phyloP scores from a whole-genome alignment of 2,329 filamentous ascomycete species.

The Curvularia spicifera region DNA sequence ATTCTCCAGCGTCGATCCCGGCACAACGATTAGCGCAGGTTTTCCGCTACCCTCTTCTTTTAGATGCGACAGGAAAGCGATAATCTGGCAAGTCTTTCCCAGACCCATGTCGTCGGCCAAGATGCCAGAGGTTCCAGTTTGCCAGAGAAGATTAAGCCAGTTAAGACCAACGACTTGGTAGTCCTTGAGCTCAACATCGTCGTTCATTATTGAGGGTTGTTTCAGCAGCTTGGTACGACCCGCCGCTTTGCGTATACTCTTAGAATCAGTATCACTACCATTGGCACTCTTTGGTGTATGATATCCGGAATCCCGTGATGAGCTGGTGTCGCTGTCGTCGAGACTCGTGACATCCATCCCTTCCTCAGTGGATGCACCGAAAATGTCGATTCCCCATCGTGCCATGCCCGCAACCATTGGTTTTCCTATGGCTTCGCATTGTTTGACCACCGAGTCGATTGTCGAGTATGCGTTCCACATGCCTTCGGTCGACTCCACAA shows the following conservation, averaged over 20 bases:
- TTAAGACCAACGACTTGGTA: constrained; percentile 95
- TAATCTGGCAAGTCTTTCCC: constrained; percentile 96
- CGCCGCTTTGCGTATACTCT: constrained; percentile 48
- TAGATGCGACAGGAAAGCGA: constrained; percentile 85
- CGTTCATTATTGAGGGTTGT: constrained; percentile 80
- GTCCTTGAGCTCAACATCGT: constrained; percentile 80
- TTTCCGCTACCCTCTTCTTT: constrained; percentile 72
- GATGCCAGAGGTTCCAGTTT: constrained; percentile 82
- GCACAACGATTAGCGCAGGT: constrained; percentile 85
- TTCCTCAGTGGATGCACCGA: constrained; percentile 64
- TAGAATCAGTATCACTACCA: constrained; percentile 55
- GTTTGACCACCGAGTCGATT: constrained; percentile 79
- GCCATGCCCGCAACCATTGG: constrained; percentile 70
- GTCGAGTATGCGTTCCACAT: constrained; percentile 83
- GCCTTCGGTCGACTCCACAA: constrained; percentile 70
- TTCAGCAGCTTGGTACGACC: constrained; percentile 57
- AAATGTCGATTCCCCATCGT: constrained; percentile 71
- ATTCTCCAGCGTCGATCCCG: constrained; percentile 91
- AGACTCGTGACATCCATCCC: constrained; percentile 67
- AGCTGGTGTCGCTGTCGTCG: constrained; percentile 50
- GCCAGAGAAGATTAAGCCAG: constrained; percentile 87
- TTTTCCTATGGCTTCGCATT: constrained; percentile 76
- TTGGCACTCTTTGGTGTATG: constrained; percentile 62
- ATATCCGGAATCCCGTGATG: constrained; percentile 68
- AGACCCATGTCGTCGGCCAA: constrained; percentile 95